Evolutionary conservation across 192 early-diverging fungal genomes (phyloP).

Genomic region (Coemansia sp.): DNA sequence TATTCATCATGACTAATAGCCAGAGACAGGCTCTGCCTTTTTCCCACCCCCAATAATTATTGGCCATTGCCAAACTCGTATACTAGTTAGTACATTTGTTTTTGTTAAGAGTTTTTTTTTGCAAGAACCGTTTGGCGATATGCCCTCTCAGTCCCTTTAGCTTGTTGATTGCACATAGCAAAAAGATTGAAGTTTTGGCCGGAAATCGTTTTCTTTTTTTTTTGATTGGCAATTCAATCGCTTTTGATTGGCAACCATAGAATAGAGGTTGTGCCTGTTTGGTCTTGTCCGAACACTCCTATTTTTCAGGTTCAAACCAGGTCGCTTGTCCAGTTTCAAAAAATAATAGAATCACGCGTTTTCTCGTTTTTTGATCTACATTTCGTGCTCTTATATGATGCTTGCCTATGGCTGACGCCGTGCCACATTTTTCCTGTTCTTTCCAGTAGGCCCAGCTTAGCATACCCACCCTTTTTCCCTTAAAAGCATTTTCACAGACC

Average conservation of each 20-base stretch:
- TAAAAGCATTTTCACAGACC: neutral
- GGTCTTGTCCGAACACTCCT: neutral
- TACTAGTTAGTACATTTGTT: no score
- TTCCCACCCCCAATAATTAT: no score
- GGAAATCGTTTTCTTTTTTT: conserved; percentile 4
- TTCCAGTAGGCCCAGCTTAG: neutral
- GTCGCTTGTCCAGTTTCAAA: neutral
- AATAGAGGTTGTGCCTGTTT: neutral
- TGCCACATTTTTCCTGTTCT: neutral
- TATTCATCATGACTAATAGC: no score
- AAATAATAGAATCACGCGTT: neutral
- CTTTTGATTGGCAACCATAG: neutral
- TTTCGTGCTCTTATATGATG: neutral
- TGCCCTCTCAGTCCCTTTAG: neutral
- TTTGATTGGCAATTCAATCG: neutral
- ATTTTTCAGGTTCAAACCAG: neutral
- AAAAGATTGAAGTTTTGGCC: neutral
- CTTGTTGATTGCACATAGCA: neutral
- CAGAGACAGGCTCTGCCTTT: no score
- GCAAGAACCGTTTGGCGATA: neutral
- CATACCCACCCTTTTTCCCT: neutral
- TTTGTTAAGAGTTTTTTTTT: no score
- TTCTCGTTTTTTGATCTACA: neutral
- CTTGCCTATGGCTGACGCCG: neutral
- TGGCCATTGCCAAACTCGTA: no score